Evolutionary conservation across 208 protist species (phyloP).

Genomic region (Crithidia bombi): DNA sequence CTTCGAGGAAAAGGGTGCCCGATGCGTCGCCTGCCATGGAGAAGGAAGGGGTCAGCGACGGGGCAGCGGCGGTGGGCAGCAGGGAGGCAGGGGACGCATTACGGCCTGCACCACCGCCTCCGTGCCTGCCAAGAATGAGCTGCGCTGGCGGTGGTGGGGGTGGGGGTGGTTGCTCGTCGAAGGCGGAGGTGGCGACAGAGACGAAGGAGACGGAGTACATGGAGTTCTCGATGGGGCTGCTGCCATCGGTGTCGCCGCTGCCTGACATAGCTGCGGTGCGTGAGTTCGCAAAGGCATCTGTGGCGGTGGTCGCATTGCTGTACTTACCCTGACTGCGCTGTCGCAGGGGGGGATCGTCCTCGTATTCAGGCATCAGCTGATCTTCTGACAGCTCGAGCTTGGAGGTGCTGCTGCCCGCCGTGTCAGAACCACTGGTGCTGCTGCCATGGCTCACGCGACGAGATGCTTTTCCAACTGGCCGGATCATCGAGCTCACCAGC

Average conservation of each 20-base stretch:
- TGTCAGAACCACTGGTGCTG: background rate
- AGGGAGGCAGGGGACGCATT: background rate
- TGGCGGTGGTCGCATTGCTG: background rate
- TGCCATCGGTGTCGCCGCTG: background rate
- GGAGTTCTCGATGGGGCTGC: constrained; percentile 9
- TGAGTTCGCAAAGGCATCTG: background rate
- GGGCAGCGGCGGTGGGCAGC: background rate
- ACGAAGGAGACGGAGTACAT: constrained; percentile 14
- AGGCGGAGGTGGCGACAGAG: constrained; percentile 2
- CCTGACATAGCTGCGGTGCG: background rate
- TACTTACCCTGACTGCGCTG: background rate
- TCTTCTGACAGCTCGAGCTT: constrained; percentile 12
- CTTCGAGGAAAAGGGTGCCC: constrained; percentile 9
- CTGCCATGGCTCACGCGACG: constrained; percentile 10
- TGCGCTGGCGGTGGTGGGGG: constrained; percentile 16
- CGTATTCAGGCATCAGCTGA: background rate
- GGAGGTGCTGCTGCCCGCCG: background rate
- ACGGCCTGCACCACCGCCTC: background rate
- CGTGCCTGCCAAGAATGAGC: constrained; percentile 10
- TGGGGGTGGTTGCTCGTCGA: constrained; percentile 20
- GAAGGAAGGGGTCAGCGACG: background rate
- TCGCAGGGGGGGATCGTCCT: background rate
- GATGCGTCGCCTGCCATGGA: background rate
- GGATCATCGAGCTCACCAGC: background rate
- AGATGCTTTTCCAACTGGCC: background rate